These are phyloP conservation scores for Adansonia rubrostipa DNA, from an alignment of 441 rosid species.

Conservation along the genomic window DNA sequence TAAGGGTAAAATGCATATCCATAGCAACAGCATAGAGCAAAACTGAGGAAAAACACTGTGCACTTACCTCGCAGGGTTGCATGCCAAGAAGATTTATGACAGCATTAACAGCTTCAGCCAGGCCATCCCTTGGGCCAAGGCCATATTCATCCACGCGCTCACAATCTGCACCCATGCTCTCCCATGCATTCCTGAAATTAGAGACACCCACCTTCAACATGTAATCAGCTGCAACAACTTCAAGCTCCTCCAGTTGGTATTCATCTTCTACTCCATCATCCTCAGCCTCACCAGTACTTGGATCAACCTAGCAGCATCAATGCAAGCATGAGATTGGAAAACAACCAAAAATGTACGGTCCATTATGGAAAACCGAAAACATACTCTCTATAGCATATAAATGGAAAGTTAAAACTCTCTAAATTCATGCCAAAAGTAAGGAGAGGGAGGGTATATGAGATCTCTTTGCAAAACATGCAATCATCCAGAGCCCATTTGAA, in stretches of 20 bases:
- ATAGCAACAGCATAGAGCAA: not conserved
- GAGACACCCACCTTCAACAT: constrained; percentile 79
- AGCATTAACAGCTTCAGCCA: constrained; percentile 80
- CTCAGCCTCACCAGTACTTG: constrained; percentile 81
- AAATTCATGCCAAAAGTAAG: constrained; percentile 8
- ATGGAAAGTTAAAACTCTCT: constrained; percentile 10
- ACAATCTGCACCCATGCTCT: constrained; percentile 70
- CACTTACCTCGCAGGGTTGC: constrained; percentile 95
- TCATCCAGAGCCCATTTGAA: constrained; percentile 2
- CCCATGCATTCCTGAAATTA: constrained; percentile 97
- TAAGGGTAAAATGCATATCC: constrained; percentile 9
- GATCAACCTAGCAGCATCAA: constrained; percentile 72
- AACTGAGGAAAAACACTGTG: not conserved
- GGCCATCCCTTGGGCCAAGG: constrained; percentile 88
- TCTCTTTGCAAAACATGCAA: not conserved
- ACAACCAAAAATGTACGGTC: not conserved
- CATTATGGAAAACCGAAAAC: not conserved
- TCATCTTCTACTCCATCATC: constrained; percentile 99
- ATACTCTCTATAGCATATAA: not conserved
- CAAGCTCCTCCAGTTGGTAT: constrained; percentile 95
- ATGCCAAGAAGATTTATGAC: constrained; percentile 93
- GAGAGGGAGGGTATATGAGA: not conserved
- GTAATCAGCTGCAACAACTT: constrained; percentile 91
- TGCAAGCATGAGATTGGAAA: not conserved
- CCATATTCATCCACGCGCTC: constrained; percentile 96